A percentile compares a stretch with the other conserved stretches of the same genome.
phyloP scores from a whole-genome alignment of 192 early-diverging fungal species.

The Coemansia sp. region DNA sequence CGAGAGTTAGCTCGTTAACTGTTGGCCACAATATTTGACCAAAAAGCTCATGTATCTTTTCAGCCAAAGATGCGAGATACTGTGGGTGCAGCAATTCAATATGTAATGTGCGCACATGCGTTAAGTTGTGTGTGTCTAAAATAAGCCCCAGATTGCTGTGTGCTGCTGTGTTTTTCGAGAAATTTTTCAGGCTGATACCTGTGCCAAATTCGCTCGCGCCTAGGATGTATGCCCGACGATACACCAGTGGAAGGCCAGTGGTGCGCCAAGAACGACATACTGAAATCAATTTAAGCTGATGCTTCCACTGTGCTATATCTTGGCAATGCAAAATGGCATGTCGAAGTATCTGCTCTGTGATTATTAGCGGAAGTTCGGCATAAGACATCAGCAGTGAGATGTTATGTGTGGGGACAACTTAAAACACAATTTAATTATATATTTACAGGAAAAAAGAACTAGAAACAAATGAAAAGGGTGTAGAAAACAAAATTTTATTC shows the following conservation, averaged over 20 bases:
- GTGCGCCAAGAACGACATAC: not conserved
- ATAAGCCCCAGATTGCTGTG: not conserved
- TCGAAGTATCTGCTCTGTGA: not conserved
- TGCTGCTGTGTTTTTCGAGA: not conserved
- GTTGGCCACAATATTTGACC: too few species aligned
- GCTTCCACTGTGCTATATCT: not conserved
- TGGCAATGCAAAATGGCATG: not conserved
- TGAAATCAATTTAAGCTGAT: not conserved
- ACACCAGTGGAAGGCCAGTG: not conserved
- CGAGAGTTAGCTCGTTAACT: too few species aligned
- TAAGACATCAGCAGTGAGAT: too few species aligned
- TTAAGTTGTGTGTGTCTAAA: not conserved
- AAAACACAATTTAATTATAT: too few species aligned
- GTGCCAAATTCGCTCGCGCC: conserved; percentile 2
- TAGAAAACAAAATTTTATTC: too few species aligned
- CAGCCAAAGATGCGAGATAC: too few species aligned
- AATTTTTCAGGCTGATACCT: not conserved
- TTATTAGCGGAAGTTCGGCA: not conserved
- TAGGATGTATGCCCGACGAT: not conserved
- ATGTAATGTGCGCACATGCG: too few species aligned
- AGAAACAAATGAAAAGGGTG: too few species aligned
- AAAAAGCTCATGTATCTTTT: too few species aligned
- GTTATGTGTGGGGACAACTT: too few species aligned
- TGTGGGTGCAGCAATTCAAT: too few species aligned
- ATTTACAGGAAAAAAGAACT: too few species aligned